phyloP scores from a whole-genome alignment of 2,329 filamentous ascomycete species.

The Myrmaecium sp. region DNA sequence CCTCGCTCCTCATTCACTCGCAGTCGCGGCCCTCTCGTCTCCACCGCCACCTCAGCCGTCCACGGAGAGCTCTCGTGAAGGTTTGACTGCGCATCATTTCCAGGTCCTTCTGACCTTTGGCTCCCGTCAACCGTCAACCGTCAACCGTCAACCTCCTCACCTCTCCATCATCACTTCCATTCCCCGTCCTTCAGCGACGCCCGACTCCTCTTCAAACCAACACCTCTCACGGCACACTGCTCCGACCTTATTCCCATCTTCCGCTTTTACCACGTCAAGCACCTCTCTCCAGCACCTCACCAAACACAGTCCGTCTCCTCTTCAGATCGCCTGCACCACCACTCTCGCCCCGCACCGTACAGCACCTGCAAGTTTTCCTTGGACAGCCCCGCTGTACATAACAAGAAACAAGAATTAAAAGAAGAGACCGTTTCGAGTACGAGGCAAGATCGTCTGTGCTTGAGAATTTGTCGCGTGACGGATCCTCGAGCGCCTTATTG shows the following conservation, averaged over 20 bases:
- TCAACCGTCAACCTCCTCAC: too few species aligned
- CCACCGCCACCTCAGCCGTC: too few species aligned
- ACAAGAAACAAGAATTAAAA: constrained; percentile 32
- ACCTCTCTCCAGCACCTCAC: constrained; percentile 13
- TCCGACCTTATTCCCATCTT: constrained; percentile 1
- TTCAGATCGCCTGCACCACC: constrained; percentile 5
- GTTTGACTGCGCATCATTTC: too few species aligned
- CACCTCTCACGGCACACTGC: constrained; percentile 2
- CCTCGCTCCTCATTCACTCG: too few species aligned
- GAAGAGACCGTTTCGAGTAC: constrained; percentile 28
- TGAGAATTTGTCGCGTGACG: too few species aligned
- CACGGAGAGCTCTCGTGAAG: too few species aligned
- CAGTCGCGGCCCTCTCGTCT: too few species aligned
- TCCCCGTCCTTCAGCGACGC: constrained; percentile 13
- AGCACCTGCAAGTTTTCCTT: constrained; percentile 89
- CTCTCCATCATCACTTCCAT: constrained; percentile 8
- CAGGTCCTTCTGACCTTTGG: too few species aligned
- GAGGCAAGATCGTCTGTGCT: constrained; percentile 15
- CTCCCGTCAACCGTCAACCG: too few species aligned
- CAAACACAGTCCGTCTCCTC: constrained; percentile 7
- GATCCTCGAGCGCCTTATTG: too few species aligned
- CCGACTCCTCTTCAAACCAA: constrained; percentile 4
- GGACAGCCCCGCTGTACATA: constrained; percentile 56
- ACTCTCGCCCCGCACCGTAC: constrained; percentile 5
- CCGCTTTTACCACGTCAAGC: neutral